Base-by-base conservation (phyloP, 768 basidiomycete species). In the Lentinula guzmanii region DNA sequence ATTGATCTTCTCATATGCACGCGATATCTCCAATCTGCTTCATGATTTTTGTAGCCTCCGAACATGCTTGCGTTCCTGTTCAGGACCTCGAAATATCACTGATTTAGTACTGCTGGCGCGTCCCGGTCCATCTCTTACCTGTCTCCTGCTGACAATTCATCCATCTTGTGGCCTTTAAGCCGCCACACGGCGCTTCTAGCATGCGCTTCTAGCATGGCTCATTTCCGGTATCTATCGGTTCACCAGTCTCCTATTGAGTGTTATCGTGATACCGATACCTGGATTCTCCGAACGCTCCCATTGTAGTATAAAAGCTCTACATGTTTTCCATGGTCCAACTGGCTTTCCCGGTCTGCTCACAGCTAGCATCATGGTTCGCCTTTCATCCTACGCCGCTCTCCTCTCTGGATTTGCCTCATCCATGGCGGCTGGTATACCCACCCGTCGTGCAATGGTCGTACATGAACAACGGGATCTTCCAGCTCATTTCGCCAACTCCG, bases 381-480 rank as follows among this genome's bases (percentile, higher is more conserved):
- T 60, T 21, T 28, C 52, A 3, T 60, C 35, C n/a, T 60, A 41
- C 15, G 48, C 48, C 48, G 59, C 37, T 41, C 37, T 52, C 41
- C 45, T 51, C 8, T 48, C 45, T 48, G 46, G 43, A 7, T 8
- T 52, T 7, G 16, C 35, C 15, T 16, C 51, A 9, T 46, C 59
- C 3, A 50, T 60, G 45, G 59, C 37, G 34, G 48, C 59, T 31
- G 59, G 50, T 52, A 52, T 50, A 13, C 59, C 59, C 34, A 52
- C 37, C 52, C 59, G 59, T 51, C 48, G 59, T 39, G 21, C 51
- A 5, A 64, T 61, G 62, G 52, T 39, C 54, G 68, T 76, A 37
- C 75, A 71, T 60, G 75, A 74, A 54, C 53, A 65, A 16, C 56
- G 63, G 1, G 42, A 50, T 0, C 64, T 68, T 16, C 75, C 75